Evolutionary conservation across 1,139 yeast species (phyloP).

Genomic region (Kodamaea sp.): DNA sequence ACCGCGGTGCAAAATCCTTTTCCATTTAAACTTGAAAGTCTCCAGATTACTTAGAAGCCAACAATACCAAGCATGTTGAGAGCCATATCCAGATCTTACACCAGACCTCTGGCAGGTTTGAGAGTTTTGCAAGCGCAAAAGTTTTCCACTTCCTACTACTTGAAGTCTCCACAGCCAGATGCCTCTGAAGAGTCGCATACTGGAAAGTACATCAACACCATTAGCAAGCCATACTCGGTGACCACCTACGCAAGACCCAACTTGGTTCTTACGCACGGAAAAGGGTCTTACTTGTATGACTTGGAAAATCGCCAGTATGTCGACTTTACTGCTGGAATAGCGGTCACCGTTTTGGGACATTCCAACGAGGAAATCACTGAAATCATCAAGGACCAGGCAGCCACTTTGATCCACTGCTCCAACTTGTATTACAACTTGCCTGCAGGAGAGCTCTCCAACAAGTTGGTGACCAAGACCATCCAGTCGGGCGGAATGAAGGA

Average conservation of each 20-base stretch:
- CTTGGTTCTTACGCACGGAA: constrained; percentile 66
- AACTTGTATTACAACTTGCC: constrained; percentile 83
- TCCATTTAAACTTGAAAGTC: constrained; percentile 1
- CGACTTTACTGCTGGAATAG: constrained; percentile 94
- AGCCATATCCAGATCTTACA: constrained; percentile 6
- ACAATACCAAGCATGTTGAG: constrained; percentile 12
- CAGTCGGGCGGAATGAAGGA: constrained; percentile 74
- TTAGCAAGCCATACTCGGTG: constrained; percentile 59
- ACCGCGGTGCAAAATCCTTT: constrained; percentile 39
- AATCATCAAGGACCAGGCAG: constrained; percentile 70
- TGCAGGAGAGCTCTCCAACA: constrained; percentile 76
- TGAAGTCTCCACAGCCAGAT: constrained; percentile 15
- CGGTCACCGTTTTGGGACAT: constrained; percentile 95
- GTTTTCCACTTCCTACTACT: constrained; percentile 4
- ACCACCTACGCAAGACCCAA: constrained; percentile 84
- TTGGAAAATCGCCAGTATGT: constrained; percentile 74
- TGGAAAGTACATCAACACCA: constrained; percentile 35
- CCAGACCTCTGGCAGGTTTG: not conserved
- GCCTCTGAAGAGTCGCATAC: constrained; percentile 22
- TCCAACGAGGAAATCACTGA: constrained; percentile 71
- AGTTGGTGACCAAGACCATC: constrained; percentile 68
- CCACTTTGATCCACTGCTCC: constrained; percentile 76
- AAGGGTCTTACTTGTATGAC: constrained; percentile 77
- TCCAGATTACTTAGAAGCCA: not conserved
- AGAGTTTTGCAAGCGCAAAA: not conserved